A percentile compares a stretch with the other conserved stretches of the same genome.
These are phyloP conservation scores for Coemansia sp. DNA, from an alignment of 192 early-diverging fungal genomes.

Conservation along the genomic window DNA sequence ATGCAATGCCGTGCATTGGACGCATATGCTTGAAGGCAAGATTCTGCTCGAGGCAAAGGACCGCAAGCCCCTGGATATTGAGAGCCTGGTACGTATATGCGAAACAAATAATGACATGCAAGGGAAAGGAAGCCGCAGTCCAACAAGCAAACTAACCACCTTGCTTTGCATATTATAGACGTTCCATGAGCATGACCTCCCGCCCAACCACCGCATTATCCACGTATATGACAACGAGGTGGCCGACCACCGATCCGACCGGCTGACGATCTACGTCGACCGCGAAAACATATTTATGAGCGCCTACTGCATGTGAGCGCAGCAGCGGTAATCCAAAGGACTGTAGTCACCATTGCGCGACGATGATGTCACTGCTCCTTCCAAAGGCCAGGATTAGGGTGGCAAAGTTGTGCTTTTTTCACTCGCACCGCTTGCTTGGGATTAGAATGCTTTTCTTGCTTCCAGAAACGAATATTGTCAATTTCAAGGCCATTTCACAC, in stretches of 20 bases:
- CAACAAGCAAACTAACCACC: no score
- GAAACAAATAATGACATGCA: not conserved
- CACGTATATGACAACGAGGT: constrained; percentile 35
- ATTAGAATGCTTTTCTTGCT: no score
- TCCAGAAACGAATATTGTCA: no score
- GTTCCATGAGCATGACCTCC: constrained; percentile 37
- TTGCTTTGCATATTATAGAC: not conserved
- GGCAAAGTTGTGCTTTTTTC: not conserved
- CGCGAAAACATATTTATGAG: constrained; percentile 49
- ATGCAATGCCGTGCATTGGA: constrained; percentile 51
- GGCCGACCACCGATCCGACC: constrained; percentile 27
- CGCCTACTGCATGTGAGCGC: constrained; percentile 32
- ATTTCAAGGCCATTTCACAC: no score
- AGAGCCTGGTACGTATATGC: constrained; percentile 23
- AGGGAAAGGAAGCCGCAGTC: no score
- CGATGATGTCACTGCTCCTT: not conserved
- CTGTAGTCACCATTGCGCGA: not conserved
- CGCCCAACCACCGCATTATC: constrained; percentile 44
- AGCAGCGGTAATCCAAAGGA: not conserved
- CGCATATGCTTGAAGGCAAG: constrained; percentile 39
- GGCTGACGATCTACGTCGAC: constrained; percentile 45
- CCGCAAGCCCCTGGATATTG: constrained; percentile 33
- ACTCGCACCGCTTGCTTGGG: not conserved
- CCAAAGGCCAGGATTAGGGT: not conserved
- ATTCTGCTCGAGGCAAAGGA: constrained; percentile 41